These are phyloP conservation scores for Geotrichum restrictum DNA, from an alignment of 1,139 yeast genomes.

Conservation along the genomic window DNA sequence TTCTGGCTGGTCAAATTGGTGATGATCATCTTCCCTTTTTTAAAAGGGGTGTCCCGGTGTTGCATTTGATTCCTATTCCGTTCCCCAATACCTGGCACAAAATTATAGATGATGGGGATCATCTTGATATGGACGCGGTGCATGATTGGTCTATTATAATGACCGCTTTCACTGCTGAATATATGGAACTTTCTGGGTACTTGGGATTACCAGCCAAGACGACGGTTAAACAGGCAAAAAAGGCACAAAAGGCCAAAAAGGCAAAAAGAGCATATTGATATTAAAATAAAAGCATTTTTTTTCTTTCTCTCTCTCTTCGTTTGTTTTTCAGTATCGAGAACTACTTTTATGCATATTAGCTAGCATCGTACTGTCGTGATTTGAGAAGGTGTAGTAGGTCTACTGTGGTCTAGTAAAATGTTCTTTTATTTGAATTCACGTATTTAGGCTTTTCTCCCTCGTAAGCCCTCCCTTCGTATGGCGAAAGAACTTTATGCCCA, in stretches of 20 bases:
- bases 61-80: slow-evolving; percentile 50
- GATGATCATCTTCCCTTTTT: slow-evolving; percentile 57
- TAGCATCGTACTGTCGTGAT: neutral
- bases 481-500: slow-evolving; percentile 69
- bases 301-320: too few species aligned
- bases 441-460: neutral
- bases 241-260: too few species aligned
- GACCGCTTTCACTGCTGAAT: slow-evolving; percentile 38
- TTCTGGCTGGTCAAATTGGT: slow-evolving; percentile 34
- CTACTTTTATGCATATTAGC: neutral
- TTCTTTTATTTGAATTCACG: neutral
- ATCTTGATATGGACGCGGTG: slow-evolving; percentile 36
- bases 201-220: slow-evolving; percentile 2
- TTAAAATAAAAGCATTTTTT: too few species aligned
- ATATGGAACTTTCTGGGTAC: slow-evolving; percentile 32
- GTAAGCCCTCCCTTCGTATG: slow-evolving; percentile 58
- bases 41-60: slow-evolving; percentile 45
- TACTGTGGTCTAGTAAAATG: too few species aligned
- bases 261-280: too few species aligned
- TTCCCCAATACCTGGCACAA: slow-evolving; percentile 56
- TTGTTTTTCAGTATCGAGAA: neutral
- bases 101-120: slow-evolving; percentile 39
- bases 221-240: too few species aligned
- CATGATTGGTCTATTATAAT: slow-evolving; percentile 40
- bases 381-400: neutral